Evolutionary conservation across 1,284 basidiomycete species (phyloP), one percentile per base, ranked within the genome.

Genomic region (Cutaneotrichosporon sp.): DNA sequence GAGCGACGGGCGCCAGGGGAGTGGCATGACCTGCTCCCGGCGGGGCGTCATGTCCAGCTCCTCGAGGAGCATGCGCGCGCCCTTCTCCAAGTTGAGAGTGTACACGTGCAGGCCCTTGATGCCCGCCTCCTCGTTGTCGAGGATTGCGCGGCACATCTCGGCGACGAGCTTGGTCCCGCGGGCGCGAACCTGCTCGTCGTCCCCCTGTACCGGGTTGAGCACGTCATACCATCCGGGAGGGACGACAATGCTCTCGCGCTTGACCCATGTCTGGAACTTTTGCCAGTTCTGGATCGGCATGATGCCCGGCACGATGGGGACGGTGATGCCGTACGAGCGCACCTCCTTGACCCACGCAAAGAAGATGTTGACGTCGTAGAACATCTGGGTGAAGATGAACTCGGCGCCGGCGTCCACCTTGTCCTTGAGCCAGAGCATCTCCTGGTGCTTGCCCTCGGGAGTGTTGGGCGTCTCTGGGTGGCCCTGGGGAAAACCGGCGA

Each of bases 261-360:
- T 86, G 7, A 93, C 93, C 59, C 93, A 90, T 50, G 90, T 88
- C 74, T 87, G 81, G 77, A 97, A 97, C 24, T 92, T 93, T 63
- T 93, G 92, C 86, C 91, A 97, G 32, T 90, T 97, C 76, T 98
- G 94, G 60, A 98, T 93, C 5, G 94, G 94, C 76, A 92, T 93
- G 66, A 98, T 88, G 19, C 75, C 75, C 20, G 96, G 96, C 6
- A 98, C 85, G 69, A 98, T 92, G 16, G 96, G 94, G 22, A 94
- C 81, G 1, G 84, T 90, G 74, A 98, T 96, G 8, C 94, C 90
- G 7, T 85, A 87, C 10, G 79, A 85, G 52, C 90, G 82, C 27
- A 92, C 84, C 35, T 83, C 80, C 62, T 84, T 85, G 55, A 91
- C 88, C 92, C 91, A 97, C 47, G 78, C 71, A 48, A 91, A 77